phyloP scores from a whole-genome alignment of 495 filamentous ascomycete species.

The Lasiosphaeria miniovina region DNA sequence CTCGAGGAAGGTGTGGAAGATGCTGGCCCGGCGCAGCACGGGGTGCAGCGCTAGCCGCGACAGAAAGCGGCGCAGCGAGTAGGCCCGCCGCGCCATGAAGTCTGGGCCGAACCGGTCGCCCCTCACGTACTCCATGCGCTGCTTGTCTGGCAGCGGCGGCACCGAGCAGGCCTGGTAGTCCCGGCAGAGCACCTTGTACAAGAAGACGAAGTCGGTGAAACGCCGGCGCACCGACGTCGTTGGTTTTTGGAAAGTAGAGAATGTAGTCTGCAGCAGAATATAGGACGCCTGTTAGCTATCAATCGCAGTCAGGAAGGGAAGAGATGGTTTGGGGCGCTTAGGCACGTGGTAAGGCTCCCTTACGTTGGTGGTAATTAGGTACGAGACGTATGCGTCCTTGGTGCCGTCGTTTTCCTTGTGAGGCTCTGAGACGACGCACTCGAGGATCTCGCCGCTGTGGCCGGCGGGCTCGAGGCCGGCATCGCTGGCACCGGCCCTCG shows the following conservation, averaged over 20 bases:
- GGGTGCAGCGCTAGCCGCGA: slow-evolving; percentile 85
- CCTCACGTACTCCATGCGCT: slow-evolving; percentile 97
- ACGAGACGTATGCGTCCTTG: slow-evolving; percentile 95
- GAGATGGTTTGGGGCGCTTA: neutral
- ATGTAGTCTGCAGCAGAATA: slow-evolving; percentile 68
- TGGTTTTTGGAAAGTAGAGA: slow-evolving; percentile 81
- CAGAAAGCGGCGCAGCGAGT: slow-evolving; percentile 89
- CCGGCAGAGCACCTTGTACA: slow-evolving; percentile 81
- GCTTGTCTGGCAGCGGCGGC: slow-evolving; percentile 93
- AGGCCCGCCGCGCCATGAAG: slow-evolving; percentile 85
- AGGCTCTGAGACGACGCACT: slow-evolving; percentile 77
- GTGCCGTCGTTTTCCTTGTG: slow-evolving; percentile 95
- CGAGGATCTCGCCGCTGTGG: slow-evolving; percentile 74
- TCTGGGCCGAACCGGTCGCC: slow-evolving; percentile 93
- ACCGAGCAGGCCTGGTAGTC: slow-evolving; percentile 92
- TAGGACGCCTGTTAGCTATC: neutral
- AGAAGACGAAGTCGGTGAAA: slow-evolving; percentile 96
- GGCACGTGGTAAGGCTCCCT: slow-evolving; percentile 22
- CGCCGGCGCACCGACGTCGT: slow-evolving; percentile 75
- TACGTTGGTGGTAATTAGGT: slow-evolving; percentile 88
- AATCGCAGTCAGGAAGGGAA: neutral
- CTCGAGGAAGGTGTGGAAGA: slow-evolving; percentile 88
- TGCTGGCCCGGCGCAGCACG: slow-evolving; percentile 73
- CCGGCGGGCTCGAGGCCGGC: slow-evolving; percentile 48
- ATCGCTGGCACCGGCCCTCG: slow-evolving; percentile 25